Conservation (phyloP, 2,329 filamentous ascomycete species). For the Penicillium digitatum region DNA sequence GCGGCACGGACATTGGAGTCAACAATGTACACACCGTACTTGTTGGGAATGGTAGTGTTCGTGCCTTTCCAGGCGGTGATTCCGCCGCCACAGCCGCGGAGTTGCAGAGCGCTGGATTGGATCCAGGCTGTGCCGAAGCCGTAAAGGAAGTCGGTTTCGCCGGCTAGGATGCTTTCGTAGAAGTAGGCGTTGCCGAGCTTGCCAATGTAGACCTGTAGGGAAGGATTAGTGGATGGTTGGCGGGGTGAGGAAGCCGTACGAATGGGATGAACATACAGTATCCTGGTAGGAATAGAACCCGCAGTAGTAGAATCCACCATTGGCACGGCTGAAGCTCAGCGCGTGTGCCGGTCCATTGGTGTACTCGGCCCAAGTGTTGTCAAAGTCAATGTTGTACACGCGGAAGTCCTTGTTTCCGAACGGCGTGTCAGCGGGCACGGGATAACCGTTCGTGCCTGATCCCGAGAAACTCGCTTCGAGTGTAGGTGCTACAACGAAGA, state of each 20-base stretch:
- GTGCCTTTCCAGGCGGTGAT: constrained; percentile 67
- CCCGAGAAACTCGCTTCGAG: constrained; percentile 61
- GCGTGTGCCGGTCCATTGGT: constrained; percentile 58
- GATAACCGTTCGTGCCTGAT: constrained; percentile 57
- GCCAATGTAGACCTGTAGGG: constrained; percentile 55
- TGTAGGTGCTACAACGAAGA: constrained; percentile 60
- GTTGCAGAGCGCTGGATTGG: constrained; percentile 50
- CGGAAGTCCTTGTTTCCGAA: constrained; percentile 63
- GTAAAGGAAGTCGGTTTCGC: constrained; percentile 66
- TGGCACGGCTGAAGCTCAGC: constrained; percentile 59
- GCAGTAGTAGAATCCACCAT: constrained; percentile 64
- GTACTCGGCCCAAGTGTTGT: constrained; percentile 55
- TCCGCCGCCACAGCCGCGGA: constrained; percentile 62
- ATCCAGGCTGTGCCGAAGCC: constrained; percentile 64
- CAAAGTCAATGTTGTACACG: constrained; percentile 64
- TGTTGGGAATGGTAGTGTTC: constrained; percentile 63
- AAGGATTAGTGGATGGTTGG: neutral
- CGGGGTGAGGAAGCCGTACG: neutral
- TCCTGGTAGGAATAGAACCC: constrained; percentile 67
- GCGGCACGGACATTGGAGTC: constrained; percentile 53
- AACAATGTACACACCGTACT: constrained; percentile 64
- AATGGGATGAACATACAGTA: constrained; percentile 42
- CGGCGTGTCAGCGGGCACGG: constrained; percentile 58
- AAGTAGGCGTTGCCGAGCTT: constrained; percentile 66
- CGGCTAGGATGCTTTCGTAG: constrained; percentile 57